Evolutionary conservation across 108 stramenopile species (phyloP).

Genomic region (Cyclotella kingstonii): DNA sequence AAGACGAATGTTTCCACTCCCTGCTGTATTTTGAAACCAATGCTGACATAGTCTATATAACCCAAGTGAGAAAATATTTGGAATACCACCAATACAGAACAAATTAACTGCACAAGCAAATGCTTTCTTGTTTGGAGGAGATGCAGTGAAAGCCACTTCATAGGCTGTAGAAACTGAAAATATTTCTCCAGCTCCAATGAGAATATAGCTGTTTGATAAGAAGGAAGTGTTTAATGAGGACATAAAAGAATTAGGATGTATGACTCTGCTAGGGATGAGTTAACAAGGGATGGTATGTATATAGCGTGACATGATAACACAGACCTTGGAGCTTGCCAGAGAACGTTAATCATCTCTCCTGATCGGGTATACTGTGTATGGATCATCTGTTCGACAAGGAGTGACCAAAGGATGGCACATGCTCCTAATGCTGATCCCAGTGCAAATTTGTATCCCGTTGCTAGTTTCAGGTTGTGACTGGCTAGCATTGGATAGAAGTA

Average conservation of each 20-base stretch:
- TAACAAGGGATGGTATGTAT: no score
- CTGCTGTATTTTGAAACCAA: conserved; percentile 68
- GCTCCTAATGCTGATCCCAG: conserved; percentile 66
- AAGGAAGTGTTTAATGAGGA: no score
- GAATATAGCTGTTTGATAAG: no score
- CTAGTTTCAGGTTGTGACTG: conserved; percentile 56
- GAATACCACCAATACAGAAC: conserved; percentile 77
- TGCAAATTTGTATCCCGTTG: conserved; percentile 82
- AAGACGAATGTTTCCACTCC: conserved; percentile 55
- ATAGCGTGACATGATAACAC: no score
- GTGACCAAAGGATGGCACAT: conserved; percentile 67
- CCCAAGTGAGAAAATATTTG: conserved; percentile 66
- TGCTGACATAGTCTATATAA: conserved; percentile 52
- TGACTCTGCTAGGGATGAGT: no score
- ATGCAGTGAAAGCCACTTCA: conserved; percentile 80
- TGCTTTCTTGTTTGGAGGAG: conserved; percentile 69
- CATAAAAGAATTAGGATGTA: no score
- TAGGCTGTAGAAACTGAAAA: conserved; percentile 78
- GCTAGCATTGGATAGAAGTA: conserved; percentile 65
- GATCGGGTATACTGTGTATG: conserved; percentile 51
- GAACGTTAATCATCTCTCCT: conserved; percentile 57
- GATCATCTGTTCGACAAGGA: conserved; percentile 72
- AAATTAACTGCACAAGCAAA: conserved; percentile 80
- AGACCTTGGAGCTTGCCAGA: conserved; percentile 79
- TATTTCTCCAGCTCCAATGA: conserved; percentile 85